Base-by-base conservation (phyloP, 192 early-diverging fungal species). In the Diversispora eburnea region DNA sequence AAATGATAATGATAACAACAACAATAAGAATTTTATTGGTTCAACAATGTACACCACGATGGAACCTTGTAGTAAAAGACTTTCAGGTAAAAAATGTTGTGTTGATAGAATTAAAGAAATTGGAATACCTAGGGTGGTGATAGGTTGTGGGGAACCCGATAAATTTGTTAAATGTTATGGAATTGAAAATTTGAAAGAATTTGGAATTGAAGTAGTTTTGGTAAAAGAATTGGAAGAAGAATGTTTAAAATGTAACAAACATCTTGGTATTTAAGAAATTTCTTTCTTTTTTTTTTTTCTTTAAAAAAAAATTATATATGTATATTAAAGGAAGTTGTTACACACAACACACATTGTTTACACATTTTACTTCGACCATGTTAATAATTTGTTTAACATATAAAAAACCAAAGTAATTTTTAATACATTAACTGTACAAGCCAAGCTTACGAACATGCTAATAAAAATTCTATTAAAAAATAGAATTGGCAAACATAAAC, bases 11-110 rank as follows among this genome's bases (percentile, higher is more conserved):
- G 47, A 25, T 5, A 88, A 86, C 25, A 33, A 33, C 25, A 33
- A 33, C 25, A 33, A 33, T 33, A 33, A 33, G 2, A 2, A 33
- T 33, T 1, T 33, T 33, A 33, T 33, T 33, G 25, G 25, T 20
- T 75, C 86, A 6, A 91, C 89, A 19, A 89, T 96, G 77, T 99
- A 97, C 76, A 93, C 95, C 33, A 99, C 97, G 5, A 99, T 99
- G 97, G 97, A 99, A 76, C 97, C 97, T 0, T 99, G 97, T 79
- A 91, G 85, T 57, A 81, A 73, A 70, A 86, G 86, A 56, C 72
- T 90, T 43, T 95, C 88, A 12, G 92, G 86, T 10, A 95, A 90
- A 63, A 59, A 64, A 12, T 86, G 92, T 4, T 99, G 97, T 72
- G 88, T 87, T 0, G 79, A 92, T 5, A 82, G 86, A n/a, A 79